phyloP scores from a whole-genome alignment of 192 early-diverging fungal species.

The Linnemannia schmuckeri region DNA sequence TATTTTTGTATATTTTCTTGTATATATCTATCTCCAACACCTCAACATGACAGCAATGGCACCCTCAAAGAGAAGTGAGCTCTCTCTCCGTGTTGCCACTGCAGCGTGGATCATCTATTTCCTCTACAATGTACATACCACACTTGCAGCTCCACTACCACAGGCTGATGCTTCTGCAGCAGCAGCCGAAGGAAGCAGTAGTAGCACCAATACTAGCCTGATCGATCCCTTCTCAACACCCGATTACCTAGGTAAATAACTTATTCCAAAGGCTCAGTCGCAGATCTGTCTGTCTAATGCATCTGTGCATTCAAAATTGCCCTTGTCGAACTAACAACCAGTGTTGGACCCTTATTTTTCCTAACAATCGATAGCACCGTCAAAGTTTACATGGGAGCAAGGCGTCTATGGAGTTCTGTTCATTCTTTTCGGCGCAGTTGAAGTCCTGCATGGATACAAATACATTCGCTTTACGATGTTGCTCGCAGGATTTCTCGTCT shows the following conservation, averaged over 20 bases:
- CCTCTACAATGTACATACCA: slow-evolving; percentile 13
- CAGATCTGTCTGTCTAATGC: not conserved
- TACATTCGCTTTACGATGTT: slow-evolving; percentile 61
- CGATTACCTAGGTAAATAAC: slow-evolving; percentile 27
- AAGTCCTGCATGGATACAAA: slow-evolving; percentile 57
- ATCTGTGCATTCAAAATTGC: not conserved
- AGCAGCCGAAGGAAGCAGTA: not conserved
- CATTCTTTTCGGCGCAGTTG: slow-evolving; percentile 44
- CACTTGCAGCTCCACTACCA: slow-evolving; percentile 18
- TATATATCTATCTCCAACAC: not conserved
- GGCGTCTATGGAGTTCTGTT: slow-evolving; percentile 54
- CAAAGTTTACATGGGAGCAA: slow-evolving; percentile 52
- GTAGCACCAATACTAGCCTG: not conserved
- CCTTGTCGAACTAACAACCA: not conserved
- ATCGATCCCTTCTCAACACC: slow-evolving; percentile 44
- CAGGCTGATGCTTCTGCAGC: not conserved
- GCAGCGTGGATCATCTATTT: slow-evolving; percentile 12
- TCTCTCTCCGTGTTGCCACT: not conserved
- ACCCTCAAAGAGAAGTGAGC: not conserved
- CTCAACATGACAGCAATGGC: not conserved
- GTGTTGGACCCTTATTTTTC: not conserved
- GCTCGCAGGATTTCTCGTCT: slow-evolving; percentile 55
- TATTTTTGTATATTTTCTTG: not conserved
- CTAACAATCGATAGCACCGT: slow-evolving; percentile 16
- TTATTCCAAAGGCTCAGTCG: not conserved